phyloP scores from a whole-genome alignment of 2,329 filamentous ascomycete genomes.

The Penicillium vulpinum region DNA sequence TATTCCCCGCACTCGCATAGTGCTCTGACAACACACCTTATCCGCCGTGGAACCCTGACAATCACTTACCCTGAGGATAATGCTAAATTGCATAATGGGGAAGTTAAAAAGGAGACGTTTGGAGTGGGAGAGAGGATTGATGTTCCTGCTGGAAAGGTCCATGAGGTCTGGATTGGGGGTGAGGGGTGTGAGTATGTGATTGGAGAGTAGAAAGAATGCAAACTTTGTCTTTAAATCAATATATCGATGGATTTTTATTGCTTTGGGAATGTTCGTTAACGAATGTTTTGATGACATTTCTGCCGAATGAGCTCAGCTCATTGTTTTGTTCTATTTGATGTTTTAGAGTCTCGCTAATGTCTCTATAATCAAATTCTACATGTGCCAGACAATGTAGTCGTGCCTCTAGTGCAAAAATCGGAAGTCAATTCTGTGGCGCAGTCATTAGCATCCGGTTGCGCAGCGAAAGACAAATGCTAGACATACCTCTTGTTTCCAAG shows the following conservation, averaged over 20 bases:
- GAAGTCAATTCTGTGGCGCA: constrained; percentile 38
- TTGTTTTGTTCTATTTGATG: background rate
- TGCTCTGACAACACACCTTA: constrained; percentile 60
- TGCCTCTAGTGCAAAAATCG: constrained; percentile 34
- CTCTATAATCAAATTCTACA: background rate
- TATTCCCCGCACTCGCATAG: constrained; percentile 61
- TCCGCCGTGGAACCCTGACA: constrained; percentile 58
- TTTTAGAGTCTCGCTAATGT: background rate
- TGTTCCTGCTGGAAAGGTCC: constrained; percentile 56
- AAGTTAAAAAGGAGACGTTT: constrained; percentile 54
- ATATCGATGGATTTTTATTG: background rate
- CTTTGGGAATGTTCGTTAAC: background rate
- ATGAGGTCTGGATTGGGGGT: constrained; percentile 63
- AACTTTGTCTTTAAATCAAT: background rate
- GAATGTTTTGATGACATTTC: background rate
- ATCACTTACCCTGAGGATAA: constrained; percentile 59
- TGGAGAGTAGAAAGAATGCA: constrained; percentile 46
- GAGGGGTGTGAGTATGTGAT: constrained; percentile 63
- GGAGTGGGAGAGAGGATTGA: constrained; percentile 57
- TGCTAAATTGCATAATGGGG: constrained; percentile 21
- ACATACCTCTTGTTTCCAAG: constrained; percentile 47
- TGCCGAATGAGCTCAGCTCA: constrained; percentile 2
- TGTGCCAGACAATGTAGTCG: background rate
- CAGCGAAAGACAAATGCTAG: background rate
- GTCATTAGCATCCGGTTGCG: background rate